Base-by-base conservation (phyloP, 164 flowering plant species). In the Macadamia tetraphylla region DNA sequence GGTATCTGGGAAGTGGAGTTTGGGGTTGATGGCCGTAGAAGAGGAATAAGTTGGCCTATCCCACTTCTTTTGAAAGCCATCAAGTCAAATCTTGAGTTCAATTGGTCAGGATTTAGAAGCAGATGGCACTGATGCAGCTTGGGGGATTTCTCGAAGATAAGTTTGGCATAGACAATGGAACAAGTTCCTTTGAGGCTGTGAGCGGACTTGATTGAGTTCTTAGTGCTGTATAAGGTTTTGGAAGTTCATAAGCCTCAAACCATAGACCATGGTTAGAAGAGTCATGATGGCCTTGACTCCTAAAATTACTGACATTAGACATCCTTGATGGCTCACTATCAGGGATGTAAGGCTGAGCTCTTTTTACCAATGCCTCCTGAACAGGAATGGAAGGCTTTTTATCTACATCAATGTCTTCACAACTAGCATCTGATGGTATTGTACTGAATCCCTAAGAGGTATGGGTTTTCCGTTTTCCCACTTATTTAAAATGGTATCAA, bases 51-150 rank as follows among this genome's bases (percentile, higher is more conserved):
- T 78, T 46, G 92, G 97, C 70, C 72, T 83, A 14, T 98, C 98
- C 99, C 99, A 94, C 75, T 92, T 94, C 84, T 83, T 90, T 71
- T 94, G 95, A 71, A 94, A 98, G 57, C 99, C 98, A 56, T 94
- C 99, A 31, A 94, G 89, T 44, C 89, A 84, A 62, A 94, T 84
- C 84, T 78, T 92, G 63, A 84, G 76, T 62, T 85, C 92, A 29
- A 81, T 60, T 23, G 86, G 58, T 48, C 84, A 83, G 23, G 78
- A 4, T 76, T 81, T 84, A 63, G 84, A 63, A 14, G 68, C 62
- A 40, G 84, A 72, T 57, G 86, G 62, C 17, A 55, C 15, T 29
- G 85, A 13, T 23, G 80, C 42, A 59, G 79, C 48, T 44, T 81
- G 84, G 40, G 63, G 81, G 60, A 61, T 63, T 72, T 85, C 96